phyloP scores from a whole-genome alignment of 495 filamentous ascomycete species.

The Extremus antarcticus region DNA sequence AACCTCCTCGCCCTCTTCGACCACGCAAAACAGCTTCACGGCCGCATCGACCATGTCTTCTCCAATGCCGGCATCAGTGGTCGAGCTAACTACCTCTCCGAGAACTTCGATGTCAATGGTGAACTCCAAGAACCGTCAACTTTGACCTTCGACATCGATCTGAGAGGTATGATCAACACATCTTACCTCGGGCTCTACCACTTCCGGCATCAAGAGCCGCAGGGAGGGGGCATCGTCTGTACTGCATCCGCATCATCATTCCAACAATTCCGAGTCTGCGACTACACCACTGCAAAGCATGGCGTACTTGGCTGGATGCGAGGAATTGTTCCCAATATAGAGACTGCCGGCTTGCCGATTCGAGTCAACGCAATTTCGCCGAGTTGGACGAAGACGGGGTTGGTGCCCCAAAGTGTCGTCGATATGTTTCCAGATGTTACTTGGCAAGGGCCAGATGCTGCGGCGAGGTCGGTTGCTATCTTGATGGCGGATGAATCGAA shows the following conservation, averaged over 20 bases:
- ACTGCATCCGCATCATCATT: constrained; percentile 22
- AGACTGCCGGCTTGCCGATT: constrained; percentile 15
- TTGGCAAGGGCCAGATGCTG: constrained; percentile 20
- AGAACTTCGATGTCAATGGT: constrained; percentile 13
- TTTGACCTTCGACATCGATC: constrained; percentile 23
- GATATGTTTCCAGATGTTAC: background rate
- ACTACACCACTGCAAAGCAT: constrained; percentile 25
- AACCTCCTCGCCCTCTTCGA: constrained; percentile 23
- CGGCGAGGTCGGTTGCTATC: constrained; percentile 20
- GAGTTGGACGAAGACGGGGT: constrained; percentile 22
- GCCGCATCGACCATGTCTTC: constrained; percentile 28
- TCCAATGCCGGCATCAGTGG: constrained; percentile 29
- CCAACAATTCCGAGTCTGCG: constrained; percentile 16
- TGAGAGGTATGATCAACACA: constrained; percentile 25
- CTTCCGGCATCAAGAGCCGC: constrained; percentile 15
- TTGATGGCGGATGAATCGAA: constrained; percentile 21
- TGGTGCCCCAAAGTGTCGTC: constrained; percentile 13
- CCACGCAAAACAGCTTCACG: constrained; percentile 15
- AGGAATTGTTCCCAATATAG: constrained; percentile 19
- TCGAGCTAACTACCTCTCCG: constrained; percentile 23
- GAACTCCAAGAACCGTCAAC: constrained; percentile 21
- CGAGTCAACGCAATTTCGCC: constrained; percentile 26
- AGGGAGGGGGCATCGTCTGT: constrained; percentile 21
- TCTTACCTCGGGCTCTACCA: constrained; percentile 26
- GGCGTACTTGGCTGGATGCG: constrained; percentile 21